Percentiles rank a stretch among this genome's conserved stretches.
phyloP scores from a whole-genome alignment of 108 stramenopile species.

The Stephanodiscus triporus region DNA sequence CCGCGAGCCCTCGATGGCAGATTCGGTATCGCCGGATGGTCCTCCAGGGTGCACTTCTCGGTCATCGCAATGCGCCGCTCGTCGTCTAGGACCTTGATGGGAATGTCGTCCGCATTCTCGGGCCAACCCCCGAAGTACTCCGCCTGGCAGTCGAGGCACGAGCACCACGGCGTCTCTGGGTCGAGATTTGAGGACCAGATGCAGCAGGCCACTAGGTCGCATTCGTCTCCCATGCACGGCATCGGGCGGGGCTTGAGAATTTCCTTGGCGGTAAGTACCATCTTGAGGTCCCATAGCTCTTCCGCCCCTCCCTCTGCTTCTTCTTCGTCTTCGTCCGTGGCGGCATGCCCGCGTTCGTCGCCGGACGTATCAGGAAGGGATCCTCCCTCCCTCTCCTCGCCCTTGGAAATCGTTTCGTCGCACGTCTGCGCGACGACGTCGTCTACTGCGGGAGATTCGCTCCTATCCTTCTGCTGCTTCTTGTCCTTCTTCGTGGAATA shows the following conservation, averaged over 20 bases:
- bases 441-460: too few relatives aligned
- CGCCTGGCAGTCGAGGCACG: slow-evolving; percentile 63
- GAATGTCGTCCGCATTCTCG: slow-evolving; percentile 13
- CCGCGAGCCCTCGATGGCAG: slow-evolving; percentile 4
- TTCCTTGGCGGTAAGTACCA: slow-evolving; percentile 22
- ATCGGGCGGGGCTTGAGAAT: slow-evolving; percentile 15
- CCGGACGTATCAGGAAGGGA: too few relatives aligned
- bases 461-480: too few relatives aligned
- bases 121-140: slow-evolving; percentile 58
- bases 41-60: slow-evolving; percentile 16
- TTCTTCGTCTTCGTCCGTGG: slow-evolving; percentile 8
- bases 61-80: slow-evolving; percentile 6
- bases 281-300: slow-evolving; percentile 62
- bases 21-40: slow-evolving; percentile 17
- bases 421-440: too few relatives aligned
- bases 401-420: too few relatives aligned
- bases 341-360: too few relatives aligned
- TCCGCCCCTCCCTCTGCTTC: slow-evolving; percentile 49
- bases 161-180: slow-evolving; percentile 62
- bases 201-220: slow-evolving; percentile 43
- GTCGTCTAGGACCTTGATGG: slow-evolving; percentile 21
- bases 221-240: slow-evolving; percentile 18
- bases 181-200: slow-evolving; percentile 55
- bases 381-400: too few relatives aligned
- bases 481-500: too few relatives aligned